Evolutionary conservation across 164 flowering plant genomes (phyloP), one percentile per base, ranked within the genome.

Genomic region (Tetracentron sinense): DNA sequence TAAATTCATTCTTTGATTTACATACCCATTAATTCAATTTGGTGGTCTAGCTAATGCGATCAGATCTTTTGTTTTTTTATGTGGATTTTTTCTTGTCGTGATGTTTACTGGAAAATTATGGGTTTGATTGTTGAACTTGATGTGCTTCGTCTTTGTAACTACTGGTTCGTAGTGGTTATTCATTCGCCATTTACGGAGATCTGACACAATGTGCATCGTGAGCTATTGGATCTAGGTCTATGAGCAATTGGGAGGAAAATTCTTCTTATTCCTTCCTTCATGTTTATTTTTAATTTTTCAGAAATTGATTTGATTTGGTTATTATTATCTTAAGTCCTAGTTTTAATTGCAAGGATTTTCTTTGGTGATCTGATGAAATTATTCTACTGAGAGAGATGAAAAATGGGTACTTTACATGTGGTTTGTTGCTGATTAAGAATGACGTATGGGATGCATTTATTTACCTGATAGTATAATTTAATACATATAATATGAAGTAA

Each of bases 1-100:
- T 94, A 79, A 27, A 46, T 56, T 42, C 58, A 11, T 53, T 23
- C 14, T 42, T 14, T 35, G 7, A 12, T 42, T 54, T 47, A 62
- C 20, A 27, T 31, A 3, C 29, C 6, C n/a, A n/a, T 26, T 63
- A 30, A 48, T 64, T 42, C 31, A 62, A 28, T 12, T 38, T 38
- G 44, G 44, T 4, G 8, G 44, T 38, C 4, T 10, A 38, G 14
- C 14, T 38, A 8, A 10, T 8, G 14, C 11, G 44, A 38, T 3
- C 44, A 21, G 56, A 21, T 50, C 12, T 28, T 38, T 14, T 48
- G 26, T 20, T 3, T 14, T n/a, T 7, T 28, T 20, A 4, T 29
- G 33, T 30, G 20, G 23, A 17, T 42, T 42, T 20, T 19, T 12
- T 46, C 22, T 23, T 2, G n/a, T 25, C 11, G 21, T 27, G 6